A percentile compares a stretch with the other conserved stretches of the same genome.
These are phyloP conservation scores for Marasmius tenuissimus DNA, from an alignment of 1,284 basidiomycete genomes.

Conservation along the genomic window DNA sequence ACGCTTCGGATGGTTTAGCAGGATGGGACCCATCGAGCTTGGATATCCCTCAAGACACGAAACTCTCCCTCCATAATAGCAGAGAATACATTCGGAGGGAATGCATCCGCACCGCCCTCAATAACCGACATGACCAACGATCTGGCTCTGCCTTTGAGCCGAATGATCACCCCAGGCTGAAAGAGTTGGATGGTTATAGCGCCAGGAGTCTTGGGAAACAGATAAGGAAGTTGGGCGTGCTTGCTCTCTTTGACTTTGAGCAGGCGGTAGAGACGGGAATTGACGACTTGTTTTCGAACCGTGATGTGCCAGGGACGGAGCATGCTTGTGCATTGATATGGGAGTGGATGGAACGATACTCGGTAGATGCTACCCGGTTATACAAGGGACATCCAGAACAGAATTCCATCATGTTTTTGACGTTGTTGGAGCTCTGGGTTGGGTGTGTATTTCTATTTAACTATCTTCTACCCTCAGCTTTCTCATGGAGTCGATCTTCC, in stretches of 20 bases:
- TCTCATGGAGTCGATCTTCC: neutral
- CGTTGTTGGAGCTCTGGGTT: constrained; percentile 13
- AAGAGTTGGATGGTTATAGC: constrained; percentile 7
- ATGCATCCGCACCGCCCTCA: neutral
- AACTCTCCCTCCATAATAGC: neutral
- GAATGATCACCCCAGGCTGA: constrained; percentile 3
- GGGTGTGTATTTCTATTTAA: constrained; percentile 5
- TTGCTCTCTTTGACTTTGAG: constrained; percentile 37
- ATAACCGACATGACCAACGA: neutral
- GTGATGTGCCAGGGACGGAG: neutral
- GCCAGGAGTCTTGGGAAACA: neutral
- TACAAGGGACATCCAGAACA: constrained; percentile 40
- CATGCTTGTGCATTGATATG: neutral
- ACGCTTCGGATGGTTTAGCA: neutral
- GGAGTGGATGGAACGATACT: neutral
- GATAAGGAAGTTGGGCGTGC: constrained; percentile 14
- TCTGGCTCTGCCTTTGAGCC: constrained; percentile 19
- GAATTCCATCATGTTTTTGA: constrained; percentile 38
- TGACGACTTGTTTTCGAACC: constrained; percentile 27
- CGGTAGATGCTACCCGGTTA: neutral
- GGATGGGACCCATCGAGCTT: neutral
- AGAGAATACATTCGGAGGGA: neutral
- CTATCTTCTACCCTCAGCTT: constrained; percentile 8
- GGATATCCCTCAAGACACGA: neutral
- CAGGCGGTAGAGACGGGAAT: constrained; percentile 25